Percentiles rank a stretch among this genome's conserved stretches.
Evolutionary conservation across 495 filamentous ascomycete genomes (phyloP).

Genomic region (Penicillium canescens): DNA sequence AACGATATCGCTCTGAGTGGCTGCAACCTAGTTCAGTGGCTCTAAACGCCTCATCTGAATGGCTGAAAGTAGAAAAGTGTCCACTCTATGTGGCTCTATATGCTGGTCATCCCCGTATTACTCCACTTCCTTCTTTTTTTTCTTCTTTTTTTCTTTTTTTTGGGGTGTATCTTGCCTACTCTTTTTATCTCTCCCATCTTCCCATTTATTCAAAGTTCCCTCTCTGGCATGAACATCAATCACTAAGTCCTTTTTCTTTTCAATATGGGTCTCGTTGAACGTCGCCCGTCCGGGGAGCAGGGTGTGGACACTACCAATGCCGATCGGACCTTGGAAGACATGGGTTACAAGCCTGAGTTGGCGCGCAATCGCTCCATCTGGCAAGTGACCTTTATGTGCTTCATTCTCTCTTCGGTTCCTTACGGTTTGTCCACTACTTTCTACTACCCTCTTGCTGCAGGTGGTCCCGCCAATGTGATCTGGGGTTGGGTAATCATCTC

Average conservation of each 20-base stretch:
- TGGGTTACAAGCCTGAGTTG: conserved; percentile 59
- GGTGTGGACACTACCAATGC: conserved; percentile 19
- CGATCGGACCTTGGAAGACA: conserved; percentile 29
- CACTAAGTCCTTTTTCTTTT: background rate
- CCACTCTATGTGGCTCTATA: too few relatives aligned
- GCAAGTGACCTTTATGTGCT: conserved; percentile 37
- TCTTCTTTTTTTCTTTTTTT: background rate
- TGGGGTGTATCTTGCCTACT: background rate
- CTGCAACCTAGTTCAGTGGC: too few relatives aligned
- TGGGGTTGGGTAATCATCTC: conserved; percentile 66
- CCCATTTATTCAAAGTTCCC: background rate
- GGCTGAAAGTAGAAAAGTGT: too few relatives aligned
- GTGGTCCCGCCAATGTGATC: conserved; percentile 60
- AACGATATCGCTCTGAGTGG: too few relatives aligned
- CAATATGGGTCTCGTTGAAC: conserved; percentile 15
- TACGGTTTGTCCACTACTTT: conserved; percentile 65
- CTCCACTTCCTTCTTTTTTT: background rate
- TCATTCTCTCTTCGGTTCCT: conserved; percentile 53
- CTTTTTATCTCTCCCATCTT: conserved; percentile 5
- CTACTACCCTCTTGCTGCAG: conserved; percentile 61
- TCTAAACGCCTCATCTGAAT: too few relatives aligned
- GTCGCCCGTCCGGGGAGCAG: conserved; percentile 17
- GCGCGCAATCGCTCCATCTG: conserved; percentile 52
- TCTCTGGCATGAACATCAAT: background rate
- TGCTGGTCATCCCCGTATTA: background rate